Evolutionary conservation across 148 eudicot genomes (phyloP).

Genomic region (Cornus suecica): DNA sequence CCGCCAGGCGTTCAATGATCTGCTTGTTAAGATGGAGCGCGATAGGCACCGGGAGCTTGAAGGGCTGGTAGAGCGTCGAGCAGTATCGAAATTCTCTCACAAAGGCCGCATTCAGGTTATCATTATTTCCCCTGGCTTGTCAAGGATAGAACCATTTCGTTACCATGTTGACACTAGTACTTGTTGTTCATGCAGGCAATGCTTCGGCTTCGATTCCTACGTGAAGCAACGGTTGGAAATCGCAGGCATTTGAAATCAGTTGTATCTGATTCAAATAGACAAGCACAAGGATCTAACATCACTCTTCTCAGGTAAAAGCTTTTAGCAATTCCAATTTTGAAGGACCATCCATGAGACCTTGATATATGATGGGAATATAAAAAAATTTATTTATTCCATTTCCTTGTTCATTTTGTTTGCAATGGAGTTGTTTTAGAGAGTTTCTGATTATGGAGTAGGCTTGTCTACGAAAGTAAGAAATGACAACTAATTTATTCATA

Average conservation of each 20-base stretch:
- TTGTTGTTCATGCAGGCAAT: conserved; percentile 30
- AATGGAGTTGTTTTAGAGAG: too few species aligned
- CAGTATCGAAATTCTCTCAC: conserved; percentile 59
- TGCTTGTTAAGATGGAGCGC: conserved; percentile 44
- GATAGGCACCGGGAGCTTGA: conserved; percentile 57
- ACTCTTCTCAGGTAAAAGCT: conserved; percentile 28
- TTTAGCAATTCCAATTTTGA: not conserved
- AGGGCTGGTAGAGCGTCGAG: conserved; percentile 27
- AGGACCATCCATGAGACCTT: not conserved
- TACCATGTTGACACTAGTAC: not conserved
- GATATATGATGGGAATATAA: not conserved
- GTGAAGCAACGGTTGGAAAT: conserved; percentile 22
- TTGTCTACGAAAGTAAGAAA: not conserved
- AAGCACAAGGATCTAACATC: conserved; percentile 20
- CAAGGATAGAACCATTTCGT: not conserved
- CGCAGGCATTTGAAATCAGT: not conserved
- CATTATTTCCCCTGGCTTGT: not conserved
- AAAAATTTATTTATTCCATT: not conserved
- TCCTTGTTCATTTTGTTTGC: not conserved
- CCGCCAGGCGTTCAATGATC: conserved; percentile 52
- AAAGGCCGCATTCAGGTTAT: conserved; percentile 72
- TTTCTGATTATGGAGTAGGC: not conserved
- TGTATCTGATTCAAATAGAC: conserved; percentile 12
- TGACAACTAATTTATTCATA: not conserved
- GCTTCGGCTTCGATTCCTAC: conserved; percentile 46